A percentile compares a stretch with the other conserved stretches of the same genome.
Evolutionary conservation across 2,329 filamentous ascomycete species (phyloP).

Genomic region (Aspergillus texensis): DNA sequence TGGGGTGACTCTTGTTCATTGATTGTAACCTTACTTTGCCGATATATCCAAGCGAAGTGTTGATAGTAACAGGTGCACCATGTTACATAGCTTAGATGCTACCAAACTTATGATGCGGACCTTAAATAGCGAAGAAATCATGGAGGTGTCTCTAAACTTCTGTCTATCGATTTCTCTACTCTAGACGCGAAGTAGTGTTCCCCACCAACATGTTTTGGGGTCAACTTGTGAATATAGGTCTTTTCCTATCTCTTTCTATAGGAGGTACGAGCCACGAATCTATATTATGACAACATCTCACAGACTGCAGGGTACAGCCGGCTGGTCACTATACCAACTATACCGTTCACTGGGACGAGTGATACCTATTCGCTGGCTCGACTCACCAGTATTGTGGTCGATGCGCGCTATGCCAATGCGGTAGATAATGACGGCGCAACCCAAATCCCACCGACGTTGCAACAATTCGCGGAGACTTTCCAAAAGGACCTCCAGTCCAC

Average conservation of each 20-base stretch:
- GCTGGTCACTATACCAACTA: neutral
- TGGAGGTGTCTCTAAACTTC: neutral
- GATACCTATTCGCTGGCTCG: neutral
- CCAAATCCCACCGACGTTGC: constrained; percentile 55
- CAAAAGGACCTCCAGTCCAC: constrained; percentile 36
- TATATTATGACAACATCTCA: neutral
- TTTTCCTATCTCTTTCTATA: neutral
- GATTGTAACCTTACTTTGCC: neutral
- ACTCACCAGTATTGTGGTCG: constrained; percentile 32
- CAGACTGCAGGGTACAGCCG: neutral
- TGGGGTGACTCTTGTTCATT: neutral
- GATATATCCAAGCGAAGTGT: neutral
- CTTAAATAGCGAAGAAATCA: neutral
- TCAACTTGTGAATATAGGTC: neutral
- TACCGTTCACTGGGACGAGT: neutral
- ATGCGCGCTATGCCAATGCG: constrained; percentile 43
- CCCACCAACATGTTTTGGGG: neutral
- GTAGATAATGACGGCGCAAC: constrained; percentile 53
- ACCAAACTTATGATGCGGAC: neutral
- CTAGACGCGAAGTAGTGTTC: neutral
- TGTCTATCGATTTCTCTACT: neutral
- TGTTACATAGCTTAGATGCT: neutral
- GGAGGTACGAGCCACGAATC: neutral
- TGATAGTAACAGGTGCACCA: neutral
- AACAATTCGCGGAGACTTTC: constrained; percentile 53